A percentile compares a stretch with the other conserved stretches of the same genome.
phyloP scores from a whole-genome alignment of 1,284 basidiomycete genomes.

The Tylopilus orsonianus region DNA sequence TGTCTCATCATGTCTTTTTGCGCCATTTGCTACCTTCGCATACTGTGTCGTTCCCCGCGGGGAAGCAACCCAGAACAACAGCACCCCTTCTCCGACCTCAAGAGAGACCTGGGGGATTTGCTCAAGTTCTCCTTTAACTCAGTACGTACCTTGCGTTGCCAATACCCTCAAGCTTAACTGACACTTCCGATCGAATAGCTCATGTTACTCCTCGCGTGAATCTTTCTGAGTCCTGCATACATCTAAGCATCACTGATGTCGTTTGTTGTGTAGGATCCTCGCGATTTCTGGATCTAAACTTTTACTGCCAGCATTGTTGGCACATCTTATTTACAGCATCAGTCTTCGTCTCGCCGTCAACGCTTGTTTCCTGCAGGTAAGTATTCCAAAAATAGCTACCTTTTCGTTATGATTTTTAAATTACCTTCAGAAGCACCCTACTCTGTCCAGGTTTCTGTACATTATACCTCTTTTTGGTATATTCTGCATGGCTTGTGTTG shows the following conservation, averaged over 20 bases:
- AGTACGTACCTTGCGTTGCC: neutral
- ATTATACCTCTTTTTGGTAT: constrained; percentile 19
- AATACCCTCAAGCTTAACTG: too few relatives aligned
- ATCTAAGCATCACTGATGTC: neutral
- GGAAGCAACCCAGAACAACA: neutral
- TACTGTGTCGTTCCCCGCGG: neutral
- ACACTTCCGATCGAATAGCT: neutral
- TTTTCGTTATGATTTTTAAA: neutral
- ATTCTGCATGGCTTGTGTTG: constrained; percentile 14
- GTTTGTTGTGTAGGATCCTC: constrained; percentile 8
- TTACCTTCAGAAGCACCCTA: constrained; percentile 5
- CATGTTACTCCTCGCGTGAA: constrained; percentile 15
- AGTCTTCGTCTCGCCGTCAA: constrained; percentile 15
- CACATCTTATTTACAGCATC: constrained; percentile 22
- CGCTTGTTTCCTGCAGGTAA: constrained; percentile 11
- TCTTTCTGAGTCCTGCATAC: neutral
- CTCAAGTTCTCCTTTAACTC: neutral
- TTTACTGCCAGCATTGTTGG: constrained; percentile 8
- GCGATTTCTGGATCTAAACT: constrained; percentile 4
- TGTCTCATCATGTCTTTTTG: neutral
- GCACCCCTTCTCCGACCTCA: neutral
- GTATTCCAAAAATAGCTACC: too few relatives aligned
- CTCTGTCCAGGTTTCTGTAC: constrained; percentile 16
- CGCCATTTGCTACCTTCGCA: neutral
- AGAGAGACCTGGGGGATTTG: neutral